Evolutionary conservation across 768 basidiomycete genomes (phyloP).

Genomic region (Trametes cingulata): DNA sequence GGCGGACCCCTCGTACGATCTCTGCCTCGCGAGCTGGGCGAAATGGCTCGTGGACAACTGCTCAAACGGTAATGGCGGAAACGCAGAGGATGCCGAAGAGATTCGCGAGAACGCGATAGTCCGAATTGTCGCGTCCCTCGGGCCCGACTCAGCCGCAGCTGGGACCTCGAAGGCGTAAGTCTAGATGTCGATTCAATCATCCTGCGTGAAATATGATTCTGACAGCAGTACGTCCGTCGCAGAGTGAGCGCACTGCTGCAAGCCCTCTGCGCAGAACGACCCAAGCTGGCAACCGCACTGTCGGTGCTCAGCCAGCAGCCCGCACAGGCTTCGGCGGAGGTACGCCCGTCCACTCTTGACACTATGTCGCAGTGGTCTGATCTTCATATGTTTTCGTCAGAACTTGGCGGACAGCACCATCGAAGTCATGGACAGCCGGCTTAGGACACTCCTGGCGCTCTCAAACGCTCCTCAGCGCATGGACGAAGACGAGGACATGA

Average conservation of each 20-base stretch:
- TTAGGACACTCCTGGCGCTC: conserved; percentile 38
- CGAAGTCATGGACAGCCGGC: conserved; percentile 55
- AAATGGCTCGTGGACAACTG: conserved; percentile 54
- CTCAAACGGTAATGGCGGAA: conserved; percentile 33
- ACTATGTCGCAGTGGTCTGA: no score
- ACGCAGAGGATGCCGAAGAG: conserved; percentile 36
- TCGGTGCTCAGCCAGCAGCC: conserved; percentile 10
- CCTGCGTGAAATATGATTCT: neutral
- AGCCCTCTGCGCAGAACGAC: conserved; percentile 40
- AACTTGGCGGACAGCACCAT: conserved; percentile 54
- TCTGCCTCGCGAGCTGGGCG: conserved; percentile 70
- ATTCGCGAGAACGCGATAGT: conserved; percentile 48
- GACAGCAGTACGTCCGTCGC: neutral
- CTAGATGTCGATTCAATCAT: neutral
- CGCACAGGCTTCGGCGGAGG: neutral
- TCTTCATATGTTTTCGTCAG: no score
- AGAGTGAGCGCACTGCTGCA: conserved; percentile 41
- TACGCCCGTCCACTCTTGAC: neutral
- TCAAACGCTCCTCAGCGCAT: neutral
- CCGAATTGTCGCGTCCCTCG: conserved; percentile 49
- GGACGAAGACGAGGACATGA: neutral
- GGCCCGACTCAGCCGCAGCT: conserved; percentile 34
- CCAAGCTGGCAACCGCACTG: conserved; percentile 18
- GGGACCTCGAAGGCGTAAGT: conserved; percentile 38
- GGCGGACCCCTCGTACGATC: conserved; percentile 48